phyloP scores from a whole-genome alignment of 2,329 filamentous ascomycete genomes.

The Ceratocystis cacaofunesta region DNA sequence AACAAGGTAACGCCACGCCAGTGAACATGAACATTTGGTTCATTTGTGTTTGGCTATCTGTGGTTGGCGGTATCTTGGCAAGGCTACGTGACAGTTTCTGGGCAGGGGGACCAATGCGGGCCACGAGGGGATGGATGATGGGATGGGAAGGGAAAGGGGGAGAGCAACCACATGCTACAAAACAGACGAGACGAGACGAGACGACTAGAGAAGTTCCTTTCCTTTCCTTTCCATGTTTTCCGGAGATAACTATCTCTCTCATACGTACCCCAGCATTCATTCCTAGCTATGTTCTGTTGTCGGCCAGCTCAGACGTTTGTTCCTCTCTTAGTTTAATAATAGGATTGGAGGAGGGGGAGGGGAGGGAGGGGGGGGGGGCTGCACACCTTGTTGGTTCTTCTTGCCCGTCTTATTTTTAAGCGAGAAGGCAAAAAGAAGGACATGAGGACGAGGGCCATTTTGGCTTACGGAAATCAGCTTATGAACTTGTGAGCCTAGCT shows the following conservation, averaged over 20 bases:
- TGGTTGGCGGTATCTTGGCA: slow-evolving; percentile 1
- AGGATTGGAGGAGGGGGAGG: no score
- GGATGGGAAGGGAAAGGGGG: not conserved
- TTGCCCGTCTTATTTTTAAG: no score
- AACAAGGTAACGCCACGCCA: no score
- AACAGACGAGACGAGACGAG: not conserved
- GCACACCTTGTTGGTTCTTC: no score
- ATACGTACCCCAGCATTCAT: not conserved
- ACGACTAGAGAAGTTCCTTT: not conserved
- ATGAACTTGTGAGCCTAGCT: no score
- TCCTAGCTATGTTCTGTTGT: not conserved
- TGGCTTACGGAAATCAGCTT: no score
- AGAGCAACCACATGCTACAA: not conserved
- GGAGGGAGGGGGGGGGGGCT: no score
- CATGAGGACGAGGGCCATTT: no score
- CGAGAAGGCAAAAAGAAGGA: no score
- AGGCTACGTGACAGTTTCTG: not conserved
- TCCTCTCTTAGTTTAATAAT: no score
- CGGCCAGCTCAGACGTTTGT: no score
- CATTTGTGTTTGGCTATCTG: not conserved
- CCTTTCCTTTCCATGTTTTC: not conserved
- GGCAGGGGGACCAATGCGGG: not conserved
- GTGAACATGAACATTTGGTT: not conserved
- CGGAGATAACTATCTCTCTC: not conserved
- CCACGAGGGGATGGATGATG: not conserved